phyloP scores from a whole-genome alignment of 2,329 filamentous ascomycete species.

The Talaromyces sp. region DNA sequence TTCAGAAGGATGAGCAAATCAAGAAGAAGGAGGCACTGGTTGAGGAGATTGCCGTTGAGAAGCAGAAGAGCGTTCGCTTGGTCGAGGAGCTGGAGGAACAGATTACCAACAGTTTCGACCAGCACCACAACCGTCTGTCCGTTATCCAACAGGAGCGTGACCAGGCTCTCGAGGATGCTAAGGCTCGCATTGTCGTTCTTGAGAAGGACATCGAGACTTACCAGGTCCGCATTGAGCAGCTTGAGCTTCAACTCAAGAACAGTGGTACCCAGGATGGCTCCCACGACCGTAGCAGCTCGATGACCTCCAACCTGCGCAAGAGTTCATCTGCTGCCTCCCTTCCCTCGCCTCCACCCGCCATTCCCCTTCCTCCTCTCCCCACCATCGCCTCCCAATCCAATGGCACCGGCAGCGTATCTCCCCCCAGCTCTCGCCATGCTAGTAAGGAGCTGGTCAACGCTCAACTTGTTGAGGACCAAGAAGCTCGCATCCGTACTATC shows the following conservation, averaged over 20 bases:
- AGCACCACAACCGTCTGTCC: slow-evolving; percentile 89
- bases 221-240: slow-evolving; percentile 61
- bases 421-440: slow-evolving; percentile 68
- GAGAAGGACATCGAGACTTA: slow-evolving; percentile 68
- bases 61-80: slow-evolving; percentile 87
- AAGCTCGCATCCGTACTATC: slow-evolving; percentile 90
- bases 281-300: slow-evolving; percentile 61
- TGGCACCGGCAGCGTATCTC: slow-evolving; percentile 56
- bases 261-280: slow-evolving; percentile 35
- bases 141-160: slow-evolving; percentile 75
- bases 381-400: slow-evolving; percentile 57
- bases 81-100: slow-evolving; percentile 98
- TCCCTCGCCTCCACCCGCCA: slow-evolving; percentile 90
- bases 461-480: slow-evolving; percentile 91
- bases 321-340: slow-evolving; percentile 79
- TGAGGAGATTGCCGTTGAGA: slow-evolving; percentile 62
- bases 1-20: slow-evolving; percentile 47
- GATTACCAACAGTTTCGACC: slow-evolving; percentile 90
- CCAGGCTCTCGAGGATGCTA: slow-evolving; percentile 76
- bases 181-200: slow-evolving; percentile 62
- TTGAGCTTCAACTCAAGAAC: slow-evolving; percentile 62
- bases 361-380: slow-evolving; percentile 91
- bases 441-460: slow-evolving; percentile 79
- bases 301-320: slow-evolving; percentile 76
- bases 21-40: slow-evolving; percentile 50